phyloP scores from a whole-genome alignment of 1,284 basidiomycete species.

The Rhodotorula glutinis region DNA sequence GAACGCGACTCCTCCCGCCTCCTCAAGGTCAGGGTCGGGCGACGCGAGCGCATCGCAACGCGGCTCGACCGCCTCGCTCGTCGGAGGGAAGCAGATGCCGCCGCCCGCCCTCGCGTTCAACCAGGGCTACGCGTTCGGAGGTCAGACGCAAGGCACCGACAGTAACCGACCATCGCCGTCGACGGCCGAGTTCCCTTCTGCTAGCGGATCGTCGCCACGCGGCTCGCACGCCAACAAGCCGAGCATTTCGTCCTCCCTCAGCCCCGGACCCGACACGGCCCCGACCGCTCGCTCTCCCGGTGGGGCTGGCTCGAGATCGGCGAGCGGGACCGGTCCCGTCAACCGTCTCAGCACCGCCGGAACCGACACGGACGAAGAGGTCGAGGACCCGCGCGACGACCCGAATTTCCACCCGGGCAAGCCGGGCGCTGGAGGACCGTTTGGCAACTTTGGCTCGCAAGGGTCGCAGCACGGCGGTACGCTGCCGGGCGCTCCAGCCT shows the following conservation, averaged over 20 bases:
- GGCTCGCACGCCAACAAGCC: constrained; percentile 5
- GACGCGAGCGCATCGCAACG: neutral
- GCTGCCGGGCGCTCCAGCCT: neutral
- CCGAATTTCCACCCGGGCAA: constrained; percentile 33
- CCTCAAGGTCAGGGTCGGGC: neutral
- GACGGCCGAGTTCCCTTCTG: constrained; percentile 48
- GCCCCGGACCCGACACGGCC: neutral
- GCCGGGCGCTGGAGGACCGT: neutral
- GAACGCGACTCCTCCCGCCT: constrained; percentile 15
- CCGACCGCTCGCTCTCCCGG: neutral
- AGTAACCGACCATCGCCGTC: constrained; percentile 46
- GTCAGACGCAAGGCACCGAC: constrained; percentile 9
- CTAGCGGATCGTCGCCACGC: constrained; percentile 9
- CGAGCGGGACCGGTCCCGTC: neutral
- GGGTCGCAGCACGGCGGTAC: neutral
- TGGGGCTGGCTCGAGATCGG: no score
- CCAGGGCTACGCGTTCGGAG: constrained; percentile 47
- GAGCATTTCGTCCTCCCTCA: neutral
- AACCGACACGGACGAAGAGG: constrained; percentile 28
- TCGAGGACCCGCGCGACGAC: constrained; percentile 40
- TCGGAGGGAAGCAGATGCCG: constrained; percentile 5
- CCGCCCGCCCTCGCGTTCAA: constrained; percentile 47
- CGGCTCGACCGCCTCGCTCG: neutral
- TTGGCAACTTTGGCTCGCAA: neutral
- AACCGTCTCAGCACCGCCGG: neutral